Base-by-base conservation (phyloP, 768 basidiomycete genomes). In the Calocybe gangraenosa region DNA sequence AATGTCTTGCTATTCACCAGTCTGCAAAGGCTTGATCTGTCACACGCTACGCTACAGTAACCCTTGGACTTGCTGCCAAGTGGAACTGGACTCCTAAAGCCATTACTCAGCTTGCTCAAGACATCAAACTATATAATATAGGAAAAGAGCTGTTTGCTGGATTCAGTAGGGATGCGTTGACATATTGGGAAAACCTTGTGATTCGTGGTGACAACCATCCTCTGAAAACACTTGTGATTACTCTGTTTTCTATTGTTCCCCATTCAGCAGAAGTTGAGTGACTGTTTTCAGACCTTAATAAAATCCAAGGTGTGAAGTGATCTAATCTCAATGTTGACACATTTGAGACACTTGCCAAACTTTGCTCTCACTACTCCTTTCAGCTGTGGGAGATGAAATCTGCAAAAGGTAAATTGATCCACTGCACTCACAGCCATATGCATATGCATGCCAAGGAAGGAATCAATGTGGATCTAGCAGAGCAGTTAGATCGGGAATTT, bases 1-100 rank as follows among this genome's bases (percentile, higher is more conserved):
- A 57, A 20, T 61, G 59, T 45, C 65, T 71, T 23, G 64, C 68
- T 3, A 59, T 65, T 14, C 14, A 5, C 5, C 25, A 28, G 11
- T 6, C 6, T 11, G 25, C 25, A 28, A 28, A 28, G 5, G 25
- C 6, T 11, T 11, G 25, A 6, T 28, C 25, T 11, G 5, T 6
- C 11, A 11, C 5, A 28, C 11, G 5, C 25, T 6, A 6, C 6
- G 25, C 11, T 28, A 11, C 5, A 28, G 11, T 11, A 28, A 14
- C 34, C 7, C 17, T 35, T 5, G 34, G 17, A 14, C 6, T 35
- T 35, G 34, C 34, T 7, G 7, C 5, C 7, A 14, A 18, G 13
- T 35, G n/a, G 34, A 7, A 35, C 6, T 35, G 34, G 34, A 14
- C 7, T 18, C 7, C 13, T 6, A 14, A 18, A 35, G 34, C 34